Base-by-base conservation (phyloP, 768 basidiomycete genomes). In the Lyophyllum semitale region DNA sequence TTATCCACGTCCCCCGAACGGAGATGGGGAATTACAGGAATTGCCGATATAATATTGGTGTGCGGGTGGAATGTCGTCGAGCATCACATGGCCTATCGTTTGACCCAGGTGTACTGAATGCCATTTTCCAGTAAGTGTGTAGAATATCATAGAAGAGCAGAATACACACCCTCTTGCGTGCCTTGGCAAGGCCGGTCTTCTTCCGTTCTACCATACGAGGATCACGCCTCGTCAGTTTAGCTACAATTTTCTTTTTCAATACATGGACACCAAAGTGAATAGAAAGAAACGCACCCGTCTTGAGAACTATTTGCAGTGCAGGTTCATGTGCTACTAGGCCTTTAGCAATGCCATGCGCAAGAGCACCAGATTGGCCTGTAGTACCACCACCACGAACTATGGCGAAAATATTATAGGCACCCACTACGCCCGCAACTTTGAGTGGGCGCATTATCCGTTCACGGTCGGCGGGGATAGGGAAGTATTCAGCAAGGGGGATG, bases 141-240 rank as follows among this genome's bases (percentile, higher is more conserved):
- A 18, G 44, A 35, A 35, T n/a, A 35, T 48, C 26, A 8, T 20
- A 15, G 53, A 48, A 50, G 7, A 54, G 29, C 53, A 51, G 29
- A 54, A 53, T 13, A 85, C 91, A 41, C 71, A 95, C 93, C 76
- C 82, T 81, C 75, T 95, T 95, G 72, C 95, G 86, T 56, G 96
- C 94, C 77, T 97, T 97, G 56, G 89, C 84, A 65, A 85, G 71
- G 54, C 93, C 93, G 15, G 96, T 92, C 83, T 99, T 99, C 78
- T 99, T 99, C 64, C 96, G 82, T 75, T 99, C 96, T 27, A 97
- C 95, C 92, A 96, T 92, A 72, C 97, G 89, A 43, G 95, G 93
- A 78, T 99, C 96, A 64, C 95, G 86, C 69, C 85, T 84, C 54
- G 93, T 73, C 44, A 95, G 76, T 76, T 93, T 89, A 55, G 91